Conservation (phyloP, 352 stramenopile species). For the Phytophthora litchii region DNA sequence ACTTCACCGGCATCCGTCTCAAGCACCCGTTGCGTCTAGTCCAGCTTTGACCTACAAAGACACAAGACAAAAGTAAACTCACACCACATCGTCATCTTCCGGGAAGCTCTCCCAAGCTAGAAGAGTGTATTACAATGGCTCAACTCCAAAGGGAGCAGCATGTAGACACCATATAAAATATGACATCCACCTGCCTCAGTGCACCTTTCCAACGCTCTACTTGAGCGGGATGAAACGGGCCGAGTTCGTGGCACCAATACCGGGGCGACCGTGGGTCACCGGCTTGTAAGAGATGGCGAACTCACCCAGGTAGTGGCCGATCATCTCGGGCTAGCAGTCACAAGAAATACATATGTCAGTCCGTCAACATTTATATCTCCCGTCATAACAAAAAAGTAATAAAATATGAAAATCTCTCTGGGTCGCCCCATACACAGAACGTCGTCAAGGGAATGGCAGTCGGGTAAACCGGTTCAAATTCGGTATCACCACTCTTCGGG, state of each 20-base stretch:
- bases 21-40: slow-evolving; percentile 13
- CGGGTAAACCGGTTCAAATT: slow-evolving; percentile 17
- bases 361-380: slow-evolving; percentile 11
- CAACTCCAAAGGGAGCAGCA: slow-evolving; percentile 54
- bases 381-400: slow-evolving; percentile 9
- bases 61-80: slow-evolving; percentile 19
- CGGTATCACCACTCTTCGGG: slow-evolving; percentile 62
- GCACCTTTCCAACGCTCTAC: slow-evolving; percentile 62
- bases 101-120: slow-evolving; percentile 34
- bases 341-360: slow-evolving; percentile 23
- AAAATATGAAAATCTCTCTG: slow-evolving; percentile 61
- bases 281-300: slow-evolving; percentile 99
- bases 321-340: slow-evolving; percentile 95
- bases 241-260: slow-evolving; percentile 98
- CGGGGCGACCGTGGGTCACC: slow-evolving; percentile 97
- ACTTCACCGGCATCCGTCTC: slow-evolving; percentile 51
- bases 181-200: slow-evolving; percentile 19
- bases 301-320: slow-evolving; percentile 99
- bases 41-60: slow-evolving; percentile 22
- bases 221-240: slow-evolving; percentile 99
- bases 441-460: slow-evolving; percentile 77
- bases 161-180: slow-evolving; percentile 24
- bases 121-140: slow-evolving; percentile 89
- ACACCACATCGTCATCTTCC: slow-evolving; percentile 20
- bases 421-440: slow-evolving; percentile 92